Percentiles rank a stretch among this genome's conserved stretches.
Conservation (phyloP, 192 early-diverging fungal species). For the Paraglomus occultum region DNA sequence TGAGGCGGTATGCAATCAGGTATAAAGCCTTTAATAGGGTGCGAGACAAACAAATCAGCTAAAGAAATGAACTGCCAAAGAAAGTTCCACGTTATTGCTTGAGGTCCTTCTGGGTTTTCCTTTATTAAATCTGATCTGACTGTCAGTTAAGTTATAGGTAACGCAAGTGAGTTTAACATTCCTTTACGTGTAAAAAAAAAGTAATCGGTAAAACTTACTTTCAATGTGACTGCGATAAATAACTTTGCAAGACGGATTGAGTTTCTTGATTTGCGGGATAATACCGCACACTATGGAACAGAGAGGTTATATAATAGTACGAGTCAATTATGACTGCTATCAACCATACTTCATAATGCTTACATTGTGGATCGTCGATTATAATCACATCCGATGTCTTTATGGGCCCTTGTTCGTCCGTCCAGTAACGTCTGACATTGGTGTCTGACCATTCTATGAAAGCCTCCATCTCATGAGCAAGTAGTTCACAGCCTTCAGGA, state of each 20-base stretch:
- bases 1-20: conserved; percentile 66
- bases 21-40: conserved; percentile 73
- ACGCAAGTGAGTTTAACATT: no score
- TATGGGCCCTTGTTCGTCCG: conserved; percentile 63
- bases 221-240: conserved; percentile 87
- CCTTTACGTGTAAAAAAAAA: no score
- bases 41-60: conserved; percentile 75
- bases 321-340: background rate
- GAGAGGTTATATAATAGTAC: background rate
- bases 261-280: conserved; percentile 72
- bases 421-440: conserved; percentile 77
- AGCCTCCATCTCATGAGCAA: conserved; percentile 64
- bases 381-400: conserved; percentile 74
- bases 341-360: background rate
- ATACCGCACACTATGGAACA: conserved; percentile 59
- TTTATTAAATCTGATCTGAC: conserved; percentile 70
- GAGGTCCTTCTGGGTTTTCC: conserved; percentile 54
- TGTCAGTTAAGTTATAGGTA: background rate
- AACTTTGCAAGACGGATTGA: conserved; percentile 65
- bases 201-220: conserved; percentile 25
- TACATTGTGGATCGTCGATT: conserved; percentile 82
- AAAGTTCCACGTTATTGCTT: conserved; percentile 75
- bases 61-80: conserved; percentile 71
- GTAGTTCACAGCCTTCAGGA: conserved; percentile 40
- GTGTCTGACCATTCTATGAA: conserved; percentile 62